phyloP scores from a whole-genome alignment of 441 rosid species.

The Brassica hybrid region DNA sequence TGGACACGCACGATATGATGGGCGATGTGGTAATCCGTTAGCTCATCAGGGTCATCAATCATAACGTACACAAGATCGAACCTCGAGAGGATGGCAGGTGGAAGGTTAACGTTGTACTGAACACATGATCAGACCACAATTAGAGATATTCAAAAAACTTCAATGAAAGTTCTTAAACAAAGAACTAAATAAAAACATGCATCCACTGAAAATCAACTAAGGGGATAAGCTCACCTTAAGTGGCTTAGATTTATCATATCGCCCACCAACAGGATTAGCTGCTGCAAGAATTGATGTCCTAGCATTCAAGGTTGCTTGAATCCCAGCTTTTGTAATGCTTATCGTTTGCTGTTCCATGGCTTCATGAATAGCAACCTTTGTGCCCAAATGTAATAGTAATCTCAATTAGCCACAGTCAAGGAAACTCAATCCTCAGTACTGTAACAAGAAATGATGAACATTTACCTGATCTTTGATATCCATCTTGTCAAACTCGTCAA shows the following conservation, averaged over 20 bases:
- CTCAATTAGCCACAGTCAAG: not conserved
- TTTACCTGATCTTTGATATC: conserved; percentile 93
- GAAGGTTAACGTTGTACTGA: conserved; percentile 96
- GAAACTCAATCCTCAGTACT: not conserved
- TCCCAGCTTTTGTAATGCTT: conserved; percentile 99
- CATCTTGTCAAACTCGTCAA: conserved; percentile 99
- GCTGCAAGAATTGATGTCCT: conserved; percentile 96
- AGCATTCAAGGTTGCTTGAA: conserved; percentile 97
- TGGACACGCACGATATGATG: conserved; percentile 94
- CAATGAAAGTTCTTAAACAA: not conserved
- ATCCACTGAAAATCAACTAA: not conserved
- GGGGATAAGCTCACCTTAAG: conserved; percentile 68
- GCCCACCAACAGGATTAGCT: conserved; percentile 94
- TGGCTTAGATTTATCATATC: conserved; percentile 94
- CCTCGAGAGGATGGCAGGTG: conserved; percentile 97
- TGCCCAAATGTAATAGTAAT: conserved; percentile 24
- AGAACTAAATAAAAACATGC: not conserved
- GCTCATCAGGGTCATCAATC: conserved; percentile 97
- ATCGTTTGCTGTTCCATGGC: conserved; percentile 99
- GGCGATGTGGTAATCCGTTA: conserved; percentile 92
- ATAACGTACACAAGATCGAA: conserved; percentile 97
- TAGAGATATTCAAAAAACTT: conserved; percentile 7
- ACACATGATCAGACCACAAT: conserved; percentile 9
- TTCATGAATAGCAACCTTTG: conserved; percentile 97
- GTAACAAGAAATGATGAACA: conserved; percentile 23